Conservation (phyloP, 306 rosid genomes). For the Trifolium fragiferum region DNA sequence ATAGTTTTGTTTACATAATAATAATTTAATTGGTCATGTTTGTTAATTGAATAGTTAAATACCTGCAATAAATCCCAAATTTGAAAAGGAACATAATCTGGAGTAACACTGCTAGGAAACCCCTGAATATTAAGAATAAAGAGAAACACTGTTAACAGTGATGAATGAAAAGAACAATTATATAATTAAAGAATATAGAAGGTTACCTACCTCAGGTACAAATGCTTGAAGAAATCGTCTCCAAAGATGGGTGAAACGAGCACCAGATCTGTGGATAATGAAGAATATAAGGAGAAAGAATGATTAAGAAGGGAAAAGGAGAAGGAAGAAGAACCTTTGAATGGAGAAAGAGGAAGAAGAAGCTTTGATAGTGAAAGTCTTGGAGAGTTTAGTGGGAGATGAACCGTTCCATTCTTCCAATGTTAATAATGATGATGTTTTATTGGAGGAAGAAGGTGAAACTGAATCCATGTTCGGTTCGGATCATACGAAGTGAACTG, state of each 20-base stretch:
- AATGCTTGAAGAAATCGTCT: constrained; percentile 80
- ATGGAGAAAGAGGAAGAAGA: constrained; percentile 63
- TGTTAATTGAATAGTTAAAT: constrained; percentile 33
- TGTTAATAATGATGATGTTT: constrained; percentile 34
- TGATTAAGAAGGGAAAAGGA: background rate
- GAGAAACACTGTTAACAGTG: constrained; percentile 10
- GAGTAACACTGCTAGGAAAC: constrained; percentile 91
- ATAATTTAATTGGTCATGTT: constrained; percentile 15
- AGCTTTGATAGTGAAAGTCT: constrained; percentile 76
- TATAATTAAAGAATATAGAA: too few species aligned
- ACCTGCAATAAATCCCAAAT: constrained; percentile 96
- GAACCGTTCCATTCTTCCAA: constrained; percentile 94
- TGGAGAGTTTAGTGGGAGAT: constrained; percentile 75
- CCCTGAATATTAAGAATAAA: too few species aligned
- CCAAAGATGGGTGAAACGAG: constrained; percentile 74
- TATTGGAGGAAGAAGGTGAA: constrained; percentile 34
- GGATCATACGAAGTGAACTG: background rate
- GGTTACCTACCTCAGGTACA: constrained; percentile 50
- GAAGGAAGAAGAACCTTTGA: constrained; percentile 53
- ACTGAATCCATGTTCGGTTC: constrained; percentile 53
- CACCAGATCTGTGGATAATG: constrained; percentile 59
- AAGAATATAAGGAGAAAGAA: too few species aligned
- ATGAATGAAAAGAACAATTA: constrained; percentile 23
- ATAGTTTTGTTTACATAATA: constrained; percentile 17
- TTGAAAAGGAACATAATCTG: constrained; percentile 94